phyloP scores from a whole-genome alignment of 305 asterid genomes.

The Fraxinus sp. region DNA sequence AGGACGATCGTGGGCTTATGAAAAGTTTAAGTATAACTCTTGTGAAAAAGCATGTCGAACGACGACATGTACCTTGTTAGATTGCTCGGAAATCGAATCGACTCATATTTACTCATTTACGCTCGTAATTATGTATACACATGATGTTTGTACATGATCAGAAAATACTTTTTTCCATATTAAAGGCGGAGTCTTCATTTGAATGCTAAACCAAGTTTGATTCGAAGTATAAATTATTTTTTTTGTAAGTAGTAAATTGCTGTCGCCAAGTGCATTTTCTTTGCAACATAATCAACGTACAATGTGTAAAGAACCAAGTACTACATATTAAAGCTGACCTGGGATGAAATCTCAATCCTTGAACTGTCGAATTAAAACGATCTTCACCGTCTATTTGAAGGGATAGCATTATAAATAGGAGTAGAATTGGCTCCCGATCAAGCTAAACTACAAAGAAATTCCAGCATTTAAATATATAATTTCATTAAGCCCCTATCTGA shows the following conservation, averaged over 20 bases:
- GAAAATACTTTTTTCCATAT: background rate
- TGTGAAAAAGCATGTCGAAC: background rate
- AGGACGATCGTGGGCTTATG: too few species aligned
- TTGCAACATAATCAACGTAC: background rate
- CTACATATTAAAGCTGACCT: background rate
- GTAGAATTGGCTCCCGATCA: background rate
- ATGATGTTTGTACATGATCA: background rate
- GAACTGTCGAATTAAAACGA: too few species aligned
- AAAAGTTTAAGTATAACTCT: background rate
- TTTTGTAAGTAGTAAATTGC: background rate
- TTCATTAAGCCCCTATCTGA: too few species aligned
- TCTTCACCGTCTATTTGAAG: background rate
- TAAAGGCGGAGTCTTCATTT: background rate
- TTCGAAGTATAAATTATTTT: background rate
- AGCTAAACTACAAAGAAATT: background rate
- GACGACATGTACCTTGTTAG: background rate
- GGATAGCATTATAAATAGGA: background rate
- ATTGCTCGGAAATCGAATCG: background rate
- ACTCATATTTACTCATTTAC: background rate
- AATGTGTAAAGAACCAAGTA: background rate
- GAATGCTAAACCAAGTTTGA: background rate
- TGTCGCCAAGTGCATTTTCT: background rate
- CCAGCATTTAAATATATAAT: too few species aligned
- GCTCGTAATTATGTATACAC: too few species aligned
- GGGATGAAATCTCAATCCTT: too few species aligned